Evolutionary conservation across 495 filamentous ascomycete species (phyloP).

Genomic region (Lasiosphaeria ovina): DNA sequence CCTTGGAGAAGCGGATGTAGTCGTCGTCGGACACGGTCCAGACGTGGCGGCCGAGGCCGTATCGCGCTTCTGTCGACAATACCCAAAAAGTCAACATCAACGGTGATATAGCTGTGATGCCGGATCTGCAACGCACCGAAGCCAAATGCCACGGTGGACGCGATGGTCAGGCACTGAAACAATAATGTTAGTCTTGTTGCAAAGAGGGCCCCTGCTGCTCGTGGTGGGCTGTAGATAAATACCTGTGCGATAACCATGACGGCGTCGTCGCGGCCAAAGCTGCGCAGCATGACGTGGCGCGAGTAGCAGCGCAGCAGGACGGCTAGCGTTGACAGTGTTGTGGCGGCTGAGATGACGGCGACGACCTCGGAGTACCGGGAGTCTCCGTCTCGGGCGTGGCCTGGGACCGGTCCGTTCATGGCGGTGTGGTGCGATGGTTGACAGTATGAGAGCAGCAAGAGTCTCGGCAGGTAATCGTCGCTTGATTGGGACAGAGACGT

Average conservation of each 20-base stretch:
- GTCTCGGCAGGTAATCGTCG: no score
- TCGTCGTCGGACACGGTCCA: conserved; percentile 26
- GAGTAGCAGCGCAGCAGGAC: conserved; percentile 12
- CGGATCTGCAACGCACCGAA: neutral
- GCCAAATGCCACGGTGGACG: neutral
- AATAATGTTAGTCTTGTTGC: no score
- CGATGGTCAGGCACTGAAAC: neutral
- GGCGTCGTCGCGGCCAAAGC: conserved; percentile 14
- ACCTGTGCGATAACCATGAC: conserved; percentile 16
- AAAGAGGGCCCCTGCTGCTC: no score
- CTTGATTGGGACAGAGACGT: no score
- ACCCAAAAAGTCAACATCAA: no score
- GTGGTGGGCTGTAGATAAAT: no score
- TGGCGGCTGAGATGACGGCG: conserved; percentile 9
- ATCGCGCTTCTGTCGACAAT: conserved; percentile 4
- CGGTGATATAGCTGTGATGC: no score
- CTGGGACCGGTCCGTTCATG: no score
- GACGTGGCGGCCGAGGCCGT: conserved; percentile 35
- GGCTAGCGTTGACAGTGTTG: conserved; percentile 5
- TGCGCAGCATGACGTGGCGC: conserved; percentile 9
- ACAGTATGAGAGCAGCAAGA: no score
- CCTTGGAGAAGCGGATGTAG: neutral
- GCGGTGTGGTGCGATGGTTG: no score
- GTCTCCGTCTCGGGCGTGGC: no score
- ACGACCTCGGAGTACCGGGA: conserved; percentile 10